A percentile compares a stretch with the other conserved stretches of the same genome.
phyloP scores from a whole-genome alignment of 306 rosid genomes.

The Sesbania bispinosa region DNA sequence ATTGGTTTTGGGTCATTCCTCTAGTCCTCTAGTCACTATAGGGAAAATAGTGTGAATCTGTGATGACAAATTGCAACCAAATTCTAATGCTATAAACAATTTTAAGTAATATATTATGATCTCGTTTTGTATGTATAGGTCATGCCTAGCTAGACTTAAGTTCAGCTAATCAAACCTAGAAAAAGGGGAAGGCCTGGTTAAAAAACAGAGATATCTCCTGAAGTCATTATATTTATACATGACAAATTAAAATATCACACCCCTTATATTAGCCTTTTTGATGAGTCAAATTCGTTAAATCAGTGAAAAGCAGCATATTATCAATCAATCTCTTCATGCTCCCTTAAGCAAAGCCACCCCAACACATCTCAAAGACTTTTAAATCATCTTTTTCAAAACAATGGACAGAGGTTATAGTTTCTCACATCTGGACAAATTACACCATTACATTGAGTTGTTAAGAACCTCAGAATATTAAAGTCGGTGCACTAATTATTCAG shows the following conservation, averaged over 20 bases:
- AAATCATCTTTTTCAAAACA: background rate
- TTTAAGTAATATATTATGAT: background rate
- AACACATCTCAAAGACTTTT: background rate
- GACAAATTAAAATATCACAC: background rate
- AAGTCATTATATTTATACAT: background rate
- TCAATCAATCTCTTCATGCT: slow-evolving; percentile 1
- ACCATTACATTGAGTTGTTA: background rate
- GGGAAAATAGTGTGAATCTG: slow-evolving; percentile 5
- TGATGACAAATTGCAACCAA: too few species aligned
- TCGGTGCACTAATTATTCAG: background rate
- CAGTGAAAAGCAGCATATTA: background rate
- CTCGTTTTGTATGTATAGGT: background rate
- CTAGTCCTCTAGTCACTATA: background rate
- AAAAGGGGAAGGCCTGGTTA: background rate
- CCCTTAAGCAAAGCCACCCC: slow-evolving; percentile 4
- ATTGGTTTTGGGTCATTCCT: background rate
- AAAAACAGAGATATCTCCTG: background rate
- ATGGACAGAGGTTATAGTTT: too few species aligned
- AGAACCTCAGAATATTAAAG: slow-evolving; percentile 7
- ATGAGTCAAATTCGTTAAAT: background rate
- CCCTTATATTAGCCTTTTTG: background rate
- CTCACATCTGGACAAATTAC: background rate
- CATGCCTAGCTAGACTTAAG: background rate
- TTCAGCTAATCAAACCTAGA: background rate
- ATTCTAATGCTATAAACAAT: background rate